These are phyloP conservation scores for Euphorbia celastroides DNA, from an alignment of 441 rosid species.

Conservation along the genomic window DNA sequence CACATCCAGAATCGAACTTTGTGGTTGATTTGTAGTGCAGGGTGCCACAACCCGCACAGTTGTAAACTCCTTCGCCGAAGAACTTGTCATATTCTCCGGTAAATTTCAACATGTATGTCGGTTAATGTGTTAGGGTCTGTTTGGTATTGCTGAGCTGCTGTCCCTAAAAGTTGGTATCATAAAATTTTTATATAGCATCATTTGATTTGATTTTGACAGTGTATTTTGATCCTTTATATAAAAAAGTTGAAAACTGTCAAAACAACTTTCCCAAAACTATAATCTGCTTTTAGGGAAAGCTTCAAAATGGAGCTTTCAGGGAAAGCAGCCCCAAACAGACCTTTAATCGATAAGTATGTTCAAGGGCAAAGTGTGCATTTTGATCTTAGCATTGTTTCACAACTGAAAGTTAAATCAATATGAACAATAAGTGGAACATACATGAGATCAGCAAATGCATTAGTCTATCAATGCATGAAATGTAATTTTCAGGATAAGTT, in stretches of 20 bases:
- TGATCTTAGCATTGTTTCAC: not conserved
- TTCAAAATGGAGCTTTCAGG: too few relatives aligned
- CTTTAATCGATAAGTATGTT: not conserved
- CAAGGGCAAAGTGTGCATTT: not conserved
- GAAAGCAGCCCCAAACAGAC: too few relatives aligned
- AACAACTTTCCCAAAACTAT: too few relatives aligned
- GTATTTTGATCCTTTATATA: too few relatives aligned
- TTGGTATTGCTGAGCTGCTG: too few relatives aligned
- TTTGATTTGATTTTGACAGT: too few relatives aligned
- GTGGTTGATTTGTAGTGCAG: conserved; percentile 9
- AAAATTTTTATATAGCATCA: too few relatives aligned
- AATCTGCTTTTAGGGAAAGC: too few relatives aligned
- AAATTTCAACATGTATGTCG: conserved; percentile 10
- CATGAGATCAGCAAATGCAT: not conserved
- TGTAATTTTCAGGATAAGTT: too few relatives aligned
- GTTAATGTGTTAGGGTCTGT: not conserved
- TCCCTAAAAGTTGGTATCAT: too few relatives aligned
- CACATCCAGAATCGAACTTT: conserved; percentile 13
- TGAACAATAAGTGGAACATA: not conserved
- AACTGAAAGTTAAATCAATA: not conserved
- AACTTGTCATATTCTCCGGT: conserved; percentile 25
- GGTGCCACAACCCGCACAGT: conserved; percentile 58
- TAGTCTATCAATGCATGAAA: too few relatives aligned
- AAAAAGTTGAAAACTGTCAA: too few relatives aligned
- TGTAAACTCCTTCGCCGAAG: conserved; percentile 47